Evolutionary conservation across 352 stramenopile species (phyloP), one percentile per base, ranked within the genome.

Genomic region (Phytophthora constricta): DNA sequence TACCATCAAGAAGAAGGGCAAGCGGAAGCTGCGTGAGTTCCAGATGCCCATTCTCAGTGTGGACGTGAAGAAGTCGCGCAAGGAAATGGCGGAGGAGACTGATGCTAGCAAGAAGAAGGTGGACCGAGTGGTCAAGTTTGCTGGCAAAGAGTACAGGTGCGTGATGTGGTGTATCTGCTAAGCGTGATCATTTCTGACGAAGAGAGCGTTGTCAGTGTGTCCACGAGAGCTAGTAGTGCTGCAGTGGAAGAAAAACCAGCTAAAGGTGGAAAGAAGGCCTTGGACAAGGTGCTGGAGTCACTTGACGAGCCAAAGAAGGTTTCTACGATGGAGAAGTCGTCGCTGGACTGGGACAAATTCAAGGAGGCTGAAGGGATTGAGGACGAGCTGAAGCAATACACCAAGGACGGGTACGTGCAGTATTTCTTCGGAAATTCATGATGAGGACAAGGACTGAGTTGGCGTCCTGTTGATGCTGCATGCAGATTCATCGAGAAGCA

Each of bases 271-370:
- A 62, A 59, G 33, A 78, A 70, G 27, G 84, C 78, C 0, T 65
- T 98, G 52, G 95, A 99, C 67, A 65, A 88, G 51, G 80, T 98
- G 25, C 61, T 99, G 34, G 81, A 80, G 31, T 78, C 93, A 25
- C 62, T 99, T 28, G 86, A 96, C 41, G 87, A 82, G 17, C 92
- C 92, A 0, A 92, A 96, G 72, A 98, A 97, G 68, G 79, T 98
- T 7, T 97, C 91, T 10, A 98, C 95, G 5, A 96, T 98, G 58
- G 91, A 97, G 77, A 99, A 99, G 72, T 96, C 95, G 34, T 96
- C 83, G 28, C 72, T 97, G 16, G 96, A 99, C 74, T 99, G 96
- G 96, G 93, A 98, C 73, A 85, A 89, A 22, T 99, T 98, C 81
- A 99, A 99, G 70, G 80, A 95, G 37, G 77, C 94, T 31, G 81